Evolutionary conservation across 2,329 filamentous ascomycete species (phyloP), one percentile per base, ranked within the genome.

Genomic region (Fonsecaea monophora): DNA sequence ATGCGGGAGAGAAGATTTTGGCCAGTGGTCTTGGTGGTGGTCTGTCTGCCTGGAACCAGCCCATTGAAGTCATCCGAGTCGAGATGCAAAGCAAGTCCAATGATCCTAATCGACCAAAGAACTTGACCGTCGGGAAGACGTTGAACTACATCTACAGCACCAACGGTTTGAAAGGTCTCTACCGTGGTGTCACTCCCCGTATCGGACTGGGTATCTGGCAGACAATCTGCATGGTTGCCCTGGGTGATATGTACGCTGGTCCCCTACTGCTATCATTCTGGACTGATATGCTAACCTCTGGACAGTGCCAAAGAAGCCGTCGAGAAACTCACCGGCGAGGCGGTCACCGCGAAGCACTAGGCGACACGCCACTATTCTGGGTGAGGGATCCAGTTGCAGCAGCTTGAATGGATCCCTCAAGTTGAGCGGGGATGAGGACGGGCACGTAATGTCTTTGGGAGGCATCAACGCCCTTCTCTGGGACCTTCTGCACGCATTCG

Each of bases 81-180:
- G 95, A 99, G 87, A 97, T 99, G 92, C 95, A 99, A 89, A 96
- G 92, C 84, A 98, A 97, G 89, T 97, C 90, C 75, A 92, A 91
- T 75, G 95, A 99, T 79, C 94, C 95, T 68, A 98, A 98, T 85
- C 91, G 95, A 60, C 95, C 95, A 74, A 97, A 97, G 89, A 99
- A 99, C 85, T 90, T 99, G 91, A 98, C 93, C 59, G 95, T 99
- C 70, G 92, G 89, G 74, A 97, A 93, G 76, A 85, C 87, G 8
- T 84, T 86, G 74, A 84, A 77, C 73, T 99, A 99, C 83, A 98
- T 99, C 80, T 98, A 98, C 84, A 78, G 86, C 73, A 87, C 87
- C 78, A 97, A 96, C 81, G 95, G 95, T 68, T 56, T 98, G 77
- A 91, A 89, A 84, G 95, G 95, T 77, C 85, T 99, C 72, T 99